Base-by-base conservation (phyloP, 2,329 filamentous ascomycete species). In the Phaeosphaeria sp. region DNA sequence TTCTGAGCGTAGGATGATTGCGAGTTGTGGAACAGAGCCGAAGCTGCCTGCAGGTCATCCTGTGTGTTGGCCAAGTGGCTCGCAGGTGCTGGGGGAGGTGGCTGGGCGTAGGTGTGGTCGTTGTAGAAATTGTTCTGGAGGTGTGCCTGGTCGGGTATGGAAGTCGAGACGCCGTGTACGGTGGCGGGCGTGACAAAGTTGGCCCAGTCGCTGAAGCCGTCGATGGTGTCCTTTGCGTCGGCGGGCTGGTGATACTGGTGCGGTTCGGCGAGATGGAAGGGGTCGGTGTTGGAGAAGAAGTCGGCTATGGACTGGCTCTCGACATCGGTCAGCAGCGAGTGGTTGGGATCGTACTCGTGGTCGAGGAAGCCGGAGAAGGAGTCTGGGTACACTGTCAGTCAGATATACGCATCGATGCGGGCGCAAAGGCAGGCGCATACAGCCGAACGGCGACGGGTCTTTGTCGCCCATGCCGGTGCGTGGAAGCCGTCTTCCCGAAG, bases 401-500 rank as follows among this genome's bases (percentile, higher is more conserved):
- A 39, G 9, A 36, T 11, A 36, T 36, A 30, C 25, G n/a, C 30
- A 36, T 15, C 13, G 30, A 36, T 36, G 13, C 11, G 30, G 30
- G 30, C 30, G 30, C 30, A 36, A 36, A 15, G 11, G 7, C 3
- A 36, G 30, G 30, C 30, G 55, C 68, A 23, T 70, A 73, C 72
- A 76, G 62, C 74, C 74, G 65, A 77, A 77, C 15, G 73, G 74
- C 62, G 64, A 60, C 43, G 71, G 64, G 47, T 72, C 72, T 50
- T 72, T 71, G 54, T 72, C 65, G 65, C 69, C 66, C 74, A 76
- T 76, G 67, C 64, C 65, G 59, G 62, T 50, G 43, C 58, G 66
- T 59, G 62, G 54, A 52, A 63, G 67, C 65, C 65, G 58, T 63
- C 55, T 70, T 61, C 64, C 65, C 58, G 61, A 55, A 57, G 59